These are phyloP conservation scores for Mycosphaerella sp. DNA, from an alignment of 2,329 filamentous ascomycete genomes.

Conservation along the genomic window DNA sequence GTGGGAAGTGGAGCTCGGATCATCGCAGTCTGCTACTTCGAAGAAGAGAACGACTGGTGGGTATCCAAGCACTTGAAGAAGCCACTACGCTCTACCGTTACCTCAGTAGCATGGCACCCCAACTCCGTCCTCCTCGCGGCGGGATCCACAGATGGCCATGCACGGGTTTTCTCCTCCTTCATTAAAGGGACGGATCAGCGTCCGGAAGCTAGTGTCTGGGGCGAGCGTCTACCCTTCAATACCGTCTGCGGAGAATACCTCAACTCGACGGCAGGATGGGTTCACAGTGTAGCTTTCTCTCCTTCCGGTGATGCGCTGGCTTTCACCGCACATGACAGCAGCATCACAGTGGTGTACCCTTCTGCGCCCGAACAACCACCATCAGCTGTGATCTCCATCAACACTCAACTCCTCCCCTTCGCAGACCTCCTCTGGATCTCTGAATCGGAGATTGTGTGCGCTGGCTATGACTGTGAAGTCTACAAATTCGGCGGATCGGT, in stretches of 20 bases:
- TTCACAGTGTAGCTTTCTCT: conserved; percentile 88
- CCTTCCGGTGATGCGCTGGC: conserved; percentile 89
- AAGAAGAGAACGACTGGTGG: conserved; percentile 99
- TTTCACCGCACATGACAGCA: conserved; percentile 92
- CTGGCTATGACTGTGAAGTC: conserved; percentile 81
- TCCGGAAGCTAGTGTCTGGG: conserved; percentile 84
- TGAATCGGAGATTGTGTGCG: conserved; percentile 89
- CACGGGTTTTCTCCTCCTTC: conserved; percentile 88
- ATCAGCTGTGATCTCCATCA: conserved; percentile 79
- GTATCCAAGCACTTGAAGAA: conserved; percentile 99
- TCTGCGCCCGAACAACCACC: conserved; percentile 85
- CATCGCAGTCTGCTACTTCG: conserved; percentile 97
- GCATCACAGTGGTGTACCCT: conserved; percentile 93
- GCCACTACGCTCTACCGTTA: conserved; percentile 95
- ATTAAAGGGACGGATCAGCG: conserved; percentile 89
- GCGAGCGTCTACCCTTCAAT: conserved; percentile 93
- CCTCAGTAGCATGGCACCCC: conserved; percentile 90
- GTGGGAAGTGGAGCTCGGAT: conserved; percentile 93
- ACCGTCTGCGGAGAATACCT: conserved; percentile 95
- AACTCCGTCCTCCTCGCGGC: conserved; percentile 93
- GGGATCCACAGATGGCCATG: conserved; percentile 95
- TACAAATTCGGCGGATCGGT: conserved; percentile 79
- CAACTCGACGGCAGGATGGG: conserved; percentile 95
- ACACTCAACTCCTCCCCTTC: conserved; percentile 85
- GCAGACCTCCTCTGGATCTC: conserved; percentile 87